phyloP scores from a whole-genome alignment of 768 basidiomycete species.

The Leccinum sublutescens region DNA sequence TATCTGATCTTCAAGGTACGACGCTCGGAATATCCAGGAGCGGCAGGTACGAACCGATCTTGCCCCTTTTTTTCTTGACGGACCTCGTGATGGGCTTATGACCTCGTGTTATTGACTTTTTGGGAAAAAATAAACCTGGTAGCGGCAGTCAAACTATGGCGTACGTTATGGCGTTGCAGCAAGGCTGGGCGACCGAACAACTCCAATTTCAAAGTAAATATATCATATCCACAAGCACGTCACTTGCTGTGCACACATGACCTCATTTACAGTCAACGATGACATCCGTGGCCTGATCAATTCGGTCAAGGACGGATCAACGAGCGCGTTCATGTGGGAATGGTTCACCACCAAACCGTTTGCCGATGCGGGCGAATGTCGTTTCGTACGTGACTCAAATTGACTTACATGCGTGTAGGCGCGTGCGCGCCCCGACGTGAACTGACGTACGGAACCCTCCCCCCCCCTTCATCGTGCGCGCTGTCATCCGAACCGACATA shows the following conservation, averaged over 20 bases:
- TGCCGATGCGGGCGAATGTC: slow-evolving; percentile 72
- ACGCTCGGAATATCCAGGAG: slow-evolving; percentile 86
- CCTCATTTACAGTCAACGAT: slow-evolving; percentile 61
- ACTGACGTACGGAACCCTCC: not conserved
- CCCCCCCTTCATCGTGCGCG: not conserved
- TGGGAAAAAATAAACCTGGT: not conserved
- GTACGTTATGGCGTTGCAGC: slow-evolving; percentile 86
- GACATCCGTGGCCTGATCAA: slow-evolving; percentile 78
- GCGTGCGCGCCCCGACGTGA: not conserved
- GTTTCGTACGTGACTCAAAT: slow-evolving; percentile 59
- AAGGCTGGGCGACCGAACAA: slow-evolving; percentile 70
- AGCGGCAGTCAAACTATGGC: slow-evolving; percentile 94
- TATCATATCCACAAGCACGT: slow-evolving; percentile 3
- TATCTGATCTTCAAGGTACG: slow-evolving; percentile 75
- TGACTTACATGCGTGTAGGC: not conserved
- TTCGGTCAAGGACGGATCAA: slow-evolving; percentile 85
- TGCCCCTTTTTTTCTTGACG: not conserved
- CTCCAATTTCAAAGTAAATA: slow-evolving; percentile 78
- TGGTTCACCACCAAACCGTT: slow-evolving; percentile 89
- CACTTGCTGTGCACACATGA: not conserved
- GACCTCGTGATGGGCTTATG: not conserved
- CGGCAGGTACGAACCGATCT: slow-evolving; percentile 57
- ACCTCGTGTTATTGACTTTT: not conserved
- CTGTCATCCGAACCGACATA: not conserved
- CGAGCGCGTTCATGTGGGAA: slow-evolving; percentile 94